Conservation (phyloP, 768 basidiomycete species). For the Ramaria rubella region DNA sequence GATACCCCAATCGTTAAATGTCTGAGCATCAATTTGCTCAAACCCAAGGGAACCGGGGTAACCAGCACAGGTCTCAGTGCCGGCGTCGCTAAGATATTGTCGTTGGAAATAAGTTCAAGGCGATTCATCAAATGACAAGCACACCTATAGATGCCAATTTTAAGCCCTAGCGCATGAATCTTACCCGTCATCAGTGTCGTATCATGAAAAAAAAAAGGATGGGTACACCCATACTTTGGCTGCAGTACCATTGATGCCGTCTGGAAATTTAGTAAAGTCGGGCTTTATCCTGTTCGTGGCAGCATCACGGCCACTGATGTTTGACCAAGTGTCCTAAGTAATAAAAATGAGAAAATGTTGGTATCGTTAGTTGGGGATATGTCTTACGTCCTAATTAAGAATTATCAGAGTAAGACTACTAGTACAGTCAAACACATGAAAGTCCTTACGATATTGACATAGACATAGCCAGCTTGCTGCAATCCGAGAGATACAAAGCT, state of each 20-base stretch:
- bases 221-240: conserved; percentile 18
- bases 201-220: background rate
- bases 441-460: conserved; percentile 44
- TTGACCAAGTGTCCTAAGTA: conserved; percentile 53
- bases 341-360: background rate
- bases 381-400: conserved; percentile 30
- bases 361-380: background rate
- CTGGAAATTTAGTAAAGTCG: conserved; percentile 47
- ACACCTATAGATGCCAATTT: conserved; percentile 47
- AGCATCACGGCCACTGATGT: conserved; percentile 12
- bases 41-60: conserved; percentile 50
- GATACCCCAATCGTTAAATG: conserved; percentile 48
- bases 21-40: conserved; percentile 44
- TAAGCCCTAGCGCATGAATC: conserved; percentile 41
- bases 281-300: conserved; percentile 39
- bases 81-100: conserved; percentile 39
- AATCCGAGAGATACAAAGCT: conserved; percentile 41
- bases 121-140: background rate
- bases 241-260: conserved; percentile 41
- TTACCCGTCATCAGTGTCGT: background rate
- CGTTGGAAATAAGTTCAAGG: background rate
- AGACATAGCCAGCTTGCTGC: conserved; percentile 42
- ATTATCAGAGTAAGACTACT: background rate
- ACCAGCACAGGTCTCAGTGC: conserved; percentile 45
- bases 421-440: background rate